Base-by-base conservation (phyloP, 164 flowering plant species). In the Kingdonia uniflora region DNA sequence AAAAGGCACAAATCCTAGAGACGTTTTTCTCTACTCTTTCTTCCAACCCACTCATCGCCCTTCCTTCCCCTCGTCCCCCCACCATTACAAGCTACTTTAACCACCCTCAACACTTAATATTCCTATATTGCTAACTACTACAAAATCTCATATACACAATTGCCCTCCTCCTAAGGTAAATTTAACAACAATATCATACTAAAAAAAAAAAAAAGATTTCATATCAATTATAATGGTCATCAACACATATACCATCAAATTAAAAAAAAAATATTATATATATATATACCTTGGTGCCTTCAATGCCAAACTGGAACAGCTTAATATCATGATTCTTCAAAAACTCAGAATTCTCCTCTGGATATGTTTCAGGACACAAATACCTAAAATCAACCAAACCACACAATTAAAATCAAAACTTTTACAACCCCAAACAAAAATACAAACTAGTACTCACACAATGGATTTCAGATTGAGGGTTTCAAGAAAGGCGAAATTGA, bases 331-430 rank as follows among this genome's bases (percentile, higher is more conserved):
- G 62, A 25, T 78, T 59, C 35, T 50, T 56, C 40, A 82, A 66
- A 61, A 80, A 82, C 54, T 72, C 68, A 42, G 59, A 19, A 37
- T 80, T 82, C 48, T 72, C 77, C 25, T 74, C 80, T 0, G 89
- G 83, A 56, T 82, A 82, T 0, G 81, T 74, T 43, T 85, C 94
- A 0, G 82, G 73, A 63, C 94, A 85, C 76, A 85, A 68, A 51
- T 78, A 85, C 72, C 94, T 82, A 79, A 6, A 23, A 43, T 19
- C 39, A 29, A 20, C 5, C 49, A 26, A 55, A 37, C 24, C 22
- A 39, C 20, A 26, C 37, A 25, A 49, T 5, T 22, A 24, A 48
- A 56, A 19, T 3, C 42, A 12, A 23, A 40, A 51, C 19, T 33
- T n/a, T 0, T 11, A 47, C n/a, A 50, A 13, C 33, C 41, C 10